Percentiles rank a stretch among this genome's conserved stretches.
phyloP scores from a whole-genome alignment of 768 basidiomycete genomes.

The Lentinula raphanica region DNA sequence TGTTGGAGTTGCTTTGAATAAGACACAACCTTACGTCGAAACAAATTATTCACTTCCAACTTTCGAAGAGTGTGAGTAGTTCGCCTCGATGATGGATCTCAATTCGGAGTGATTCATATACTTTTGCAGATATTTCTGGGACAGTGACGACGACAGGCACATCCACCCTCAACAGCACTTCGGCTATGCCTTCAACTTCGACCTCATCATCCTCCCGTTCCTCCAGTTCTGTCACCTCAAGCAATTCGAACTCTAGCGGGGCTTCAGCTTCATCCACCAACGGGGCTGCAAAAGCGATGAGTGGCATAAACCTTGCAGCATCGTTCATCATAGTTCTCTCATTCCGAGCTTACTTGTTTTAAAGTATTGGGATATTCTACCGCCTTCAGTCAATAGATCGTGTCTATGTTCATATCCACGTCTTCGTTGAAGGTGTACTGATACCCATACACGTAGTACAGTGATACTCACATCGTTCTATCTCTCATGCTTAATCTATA shows the following conservation, averaged over 20 bases:
- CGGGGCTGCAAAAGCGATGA: background rate
- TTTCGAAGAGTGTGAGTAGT: slow-evolving; percentile 42
- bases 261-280: background rate
- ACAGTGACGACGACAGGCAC: background rate
- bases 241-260: background rate
- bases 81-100: background rate
- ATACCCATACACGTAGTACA: too few relatives aligned
- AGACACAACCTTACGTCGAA: slow-evolving; percentile 49
- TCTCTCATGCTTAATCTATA: too few relatives aligned
- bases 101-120: background rate
- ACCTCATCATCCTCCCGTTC: background rate
- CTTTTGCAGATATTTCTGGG: background rate
- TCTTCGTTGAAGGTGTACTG: too few relatives aligned
- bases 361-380: background rate
- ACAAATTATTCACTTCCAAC: slow-evolving; percentile 33
- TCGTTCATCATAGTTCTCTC: background rate
- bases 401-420: too few relatives aligned
- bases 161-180: background rate
- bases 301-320: background rate
- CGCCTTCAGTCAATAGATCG: background rate
- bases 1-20: slow-evolving; percentile 45
- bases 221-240: background rate
- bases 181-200: background rate
- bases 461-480: too few relatives aligned
- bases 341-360: background rate